Percentiles rank a stretch among this genome's conserved stretches.
Evolutionary conservation across 2,329 filamentous ascomycete genomes (phyloP).

Genomic region (Hypoxylon sp.): DNA sequence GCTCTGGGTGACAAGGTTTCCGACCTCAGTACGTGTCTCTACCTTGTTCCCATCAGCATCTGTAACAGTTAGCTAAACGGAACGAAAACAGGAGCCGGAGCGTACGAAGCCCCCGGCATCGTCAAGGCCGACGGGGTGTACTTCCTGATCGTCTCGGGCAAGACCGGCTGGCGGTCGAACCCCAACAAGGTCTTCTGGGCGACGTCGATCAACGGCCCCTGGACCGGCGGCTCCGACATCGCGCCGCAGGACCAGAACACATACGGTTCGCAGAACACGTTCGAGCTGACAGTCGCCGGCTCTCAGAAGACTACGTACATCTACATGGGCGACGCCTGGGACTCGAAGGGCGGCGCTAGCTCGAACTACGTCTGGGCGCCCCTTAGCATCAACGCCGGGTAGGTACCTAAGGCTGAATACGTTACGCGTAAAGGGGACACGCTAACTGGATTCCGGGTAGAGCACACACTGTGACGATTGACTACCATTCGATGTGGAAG

Average conservation of each 20-base stretch:
- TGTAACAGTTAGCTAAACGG: constrained; percentile 16
- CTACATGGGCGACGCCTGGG: constrained; percentile 55
- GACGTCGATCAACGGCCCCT: constrained; percentile 50
- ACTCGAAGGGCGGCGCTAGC: constrained; percentile 50
- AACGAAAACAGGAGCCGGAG: constrained; percentile 45
- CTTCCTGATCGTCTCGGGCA: constrained; percentile 54
- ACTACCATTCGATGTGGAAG: constrained; percentile 57
- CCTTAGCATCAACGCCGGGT: constrained; percentile 51
- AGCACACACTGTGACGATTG: constrained; percentile 50
- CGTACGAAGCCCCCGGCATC: constrained; percentile 53
- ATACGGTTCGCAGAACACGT: constrained; percentile 54
- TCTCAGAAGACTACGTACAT: constrained; percentile 51
- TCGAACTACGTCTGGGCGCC: constrained; percentile 57
- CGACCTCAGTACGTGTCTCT: constrained; percentile 42
- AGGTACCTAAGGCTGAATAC: too few relatives aligned
- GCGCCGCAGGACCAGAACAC: constrained; percentile 53
- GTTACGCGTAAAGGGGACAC: too few relatives aligned
- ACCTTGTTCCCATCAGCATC: neutral
- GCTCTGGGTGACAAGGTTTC: constrained; percentile 50
- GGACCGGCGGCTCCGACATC: constrained; percentile 52
- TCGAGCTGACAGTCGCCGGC: constrained; percentile 52
- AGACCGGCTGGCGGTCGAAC: constrained; percentile 54
- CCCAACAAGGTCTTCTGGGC: constrained; percentile 54
- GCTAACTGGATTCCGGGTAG: constrained; percentile 19
- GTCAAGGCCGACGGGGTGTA: constrained; percentile 52